A percentile compares a stretch with the other conserved stretches of the same genome.
Evolutionary conservation across 495 filamentous ascomycete genomes (phyloP).

Genomic region (Penicillium taxi): DNA sequence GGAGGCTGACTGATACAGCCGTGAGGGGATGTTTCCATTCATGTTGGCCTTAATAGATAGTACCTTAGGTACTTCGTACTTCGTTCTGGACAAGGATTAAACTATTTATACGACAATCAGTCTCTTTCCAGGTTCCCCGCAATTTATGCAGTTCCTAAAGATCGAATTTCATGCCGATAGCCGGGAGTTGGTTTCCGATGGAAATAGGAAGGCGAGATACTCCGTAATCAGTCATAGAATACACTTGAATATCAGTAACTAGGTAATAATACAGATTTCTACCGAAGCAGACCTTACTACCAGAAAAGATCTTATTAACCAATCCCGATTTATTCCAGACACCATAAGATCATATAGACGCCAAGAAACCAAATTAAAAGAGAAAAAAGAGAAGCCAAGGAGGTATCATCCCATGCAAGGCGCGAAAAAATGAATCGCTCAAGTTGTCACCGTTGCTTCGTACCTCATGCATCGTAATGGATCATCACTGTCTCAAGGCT

Average conservation of each 20-base stretch:
- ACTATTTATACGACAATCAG: no score
- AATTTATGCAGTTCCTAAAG: background rate
- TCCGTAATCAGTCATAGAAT: no score
- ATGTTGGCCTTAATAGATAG: slow-evolving; percentile 1
- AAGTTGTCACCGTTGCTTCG: slow-evolving; percentile 14
- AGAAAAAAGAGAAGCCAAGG: background rate
- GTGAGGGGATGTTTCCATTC: slow-evolving; percentile 16
- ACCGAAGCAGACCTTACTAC: no score
- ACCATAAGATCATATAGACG: slow-evolving; percentile 1
- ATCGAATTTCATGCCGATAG: background rate
- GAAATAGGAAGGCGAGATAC: no score
- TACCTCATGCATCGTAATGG: slow-evolving; percentile 19
- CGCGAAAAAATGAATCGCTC: slow-evolving; percentile 3
- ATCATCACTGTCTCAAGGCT: slow-evolving; percentile 2
- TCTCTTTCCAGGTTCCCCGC: background rate
- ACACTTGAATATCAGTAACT: no score
- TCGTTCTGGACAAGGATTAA: no score
- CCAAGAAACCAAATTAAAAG: slow-evolving; percentile 1
- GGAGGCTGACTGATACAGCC: slow-evolving; percentile 18
- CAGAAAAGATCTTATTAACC: slow-evolving; percentile 5
- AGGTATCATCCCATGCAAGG: background rate
- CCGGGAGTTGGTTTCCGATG: slow-evolving; percentile 15
- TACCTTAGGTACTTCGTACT: no score
- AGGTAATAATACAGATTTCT: no score
- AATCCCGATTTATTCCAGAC: slow-evolving; percentile 9